Conservation (phyloP, 345 rosid genomes). For the Noccaea caerulescens region DNA sequence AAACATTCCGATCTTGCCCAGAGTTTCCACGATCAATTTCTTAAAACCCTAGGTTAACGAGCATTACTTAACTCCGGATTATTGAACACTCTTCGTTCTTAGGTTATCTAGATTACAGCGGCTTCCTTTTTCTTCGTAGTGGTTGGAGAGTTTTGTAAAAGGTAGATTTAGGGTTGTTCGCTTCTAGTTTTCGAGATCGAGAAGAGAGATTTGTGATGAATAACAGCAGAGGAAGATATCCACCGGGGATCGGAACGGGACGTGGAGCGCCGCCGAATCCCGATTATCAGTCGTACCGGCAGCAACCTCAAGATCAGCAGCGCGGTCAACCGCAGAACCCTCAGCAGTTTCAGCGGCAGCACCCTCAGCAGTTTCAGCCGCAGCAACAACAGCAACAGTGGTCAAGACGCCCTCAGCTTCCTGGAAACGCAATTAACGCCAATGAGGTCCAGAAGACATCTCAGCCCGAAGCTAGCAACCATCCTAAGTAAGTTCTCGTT, state of each 20-base stretch:
- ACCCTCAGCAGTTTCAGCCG: slow-evolving; percentile 37
- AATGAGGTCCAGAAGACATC: slow-evolving; percentile 85
- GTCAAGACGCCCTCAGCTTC: slow-evolving; percentile 65
- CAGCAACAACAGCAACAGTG: slow-evolving; percentile 57
- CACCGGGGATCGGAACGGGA: slow-evolving; percentile 67
- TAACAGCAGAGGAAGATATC: slow-evolving; percentile 72
- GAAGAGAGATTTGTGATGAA: slow-evolving; percentile 57
- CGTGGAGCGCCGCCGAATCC: slow-evolving; percentile 68
- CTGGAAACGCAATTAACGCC: slow-evolving; percentile 49
- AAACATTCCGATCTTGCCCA: slow-evolving; percentile 39
- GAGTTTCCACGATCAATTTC: slow-evolving; percentile 25
- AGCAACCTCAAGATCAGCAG: slow-evolving; percentile 60
- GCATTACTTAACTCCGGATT: slow-evolving; percentile 22
- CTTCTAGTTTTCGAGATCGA: slow-evolving; percentile 26
- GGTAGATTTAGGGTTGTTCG: slow-evolving; percentile 46
- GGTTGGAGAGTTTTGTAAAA: slow-evolving; percentile 11
- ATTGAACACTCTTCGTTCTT: not conserved
- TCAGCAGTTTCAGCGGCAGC: slow-evolving; percentile 49
- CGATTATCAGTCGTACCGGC: slow-evolving; percentile 48
- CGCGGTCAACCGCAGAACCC: slow-evolving; percentile 52
- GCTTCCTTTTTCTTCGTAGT: slow-evolving; percentile 2
- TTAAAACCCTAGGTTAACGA: slow-evolving; percentile 16
- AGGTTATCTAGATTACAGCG: not conserved
- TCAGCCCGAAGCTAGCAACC: slow-evolving; percentile 79
- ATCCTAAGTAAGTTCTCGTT: slow-evolving; percentile 60